A percentile compares a stretch with the other conserved stretches of the same genome.
phyloP scores from a whole-genome alignment of 495 filamentous ascomycete species.

The Hyaloscypha finlandica region DNA sequence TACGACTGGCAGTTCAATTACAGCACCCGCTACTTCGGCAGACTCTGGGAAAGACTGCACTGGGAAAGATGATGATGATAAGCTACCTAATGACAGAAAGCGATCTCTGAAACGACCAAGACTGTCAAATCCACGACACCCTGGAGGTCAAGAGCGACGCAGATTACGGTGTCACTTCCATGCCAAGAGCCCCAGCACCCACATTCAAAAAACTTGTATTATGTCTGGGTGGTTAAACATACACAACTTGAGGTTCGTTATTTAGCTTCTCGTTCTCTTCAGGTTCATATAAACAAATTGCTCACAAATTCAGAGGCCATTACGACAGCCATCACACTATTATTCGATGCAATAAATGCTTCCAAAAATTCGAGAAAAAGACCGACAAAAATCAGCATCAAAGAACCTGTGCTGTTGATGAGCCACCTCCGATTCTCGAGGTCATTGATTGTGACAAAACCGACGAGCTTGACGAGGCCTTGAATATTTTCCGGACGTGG shows the following conservation, averaged over 20 bases:
- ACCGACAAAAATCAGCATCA: constrained; percentile 1
- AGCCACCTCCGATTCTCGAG: background rate
- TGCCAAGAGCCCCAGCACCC: constrained; percentile 2
- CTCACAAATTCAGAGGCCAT: constrained; percentile 9
- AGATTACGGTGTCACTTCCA: constrained; percentile 12
- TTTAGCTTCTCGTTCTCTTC: background rate
- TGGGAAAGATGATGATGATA: constrained; percentile 9
- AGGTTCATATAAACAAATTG: background rate
- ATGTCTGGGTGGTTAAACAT: constrained; percentile 6
- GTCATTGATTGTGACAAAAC: constrained; percentile 7
- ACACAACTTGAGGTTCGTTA: constrained; percentile 7
- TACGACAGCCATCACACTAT: constrained; percentile 1
- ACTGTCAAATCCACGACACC: too few relatives aligned
- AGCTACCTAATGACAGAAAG: background rate
- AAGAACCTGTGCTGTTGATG: background rate
- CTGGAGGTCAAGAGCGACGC: background rate
- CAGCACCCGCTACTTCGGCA: constrained; percentile 8
- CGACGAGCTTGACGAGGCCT: background rate
- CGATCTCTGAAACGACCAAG: constrained; percentile 1
- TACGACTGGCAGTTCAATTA: background rate
- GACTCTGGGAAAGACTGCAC: background rate
- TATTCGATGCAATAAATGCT: constrained; percentile 12
- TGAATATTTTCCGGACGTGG: constrained; percentile 5
- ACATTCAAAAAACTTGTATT: constrained; percentile 5
- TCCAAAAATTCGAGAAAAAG: background rate